Base-by-base conservation (phyloP, 78 protist genomes). In the Dictyostelium citrinum region DNA sequence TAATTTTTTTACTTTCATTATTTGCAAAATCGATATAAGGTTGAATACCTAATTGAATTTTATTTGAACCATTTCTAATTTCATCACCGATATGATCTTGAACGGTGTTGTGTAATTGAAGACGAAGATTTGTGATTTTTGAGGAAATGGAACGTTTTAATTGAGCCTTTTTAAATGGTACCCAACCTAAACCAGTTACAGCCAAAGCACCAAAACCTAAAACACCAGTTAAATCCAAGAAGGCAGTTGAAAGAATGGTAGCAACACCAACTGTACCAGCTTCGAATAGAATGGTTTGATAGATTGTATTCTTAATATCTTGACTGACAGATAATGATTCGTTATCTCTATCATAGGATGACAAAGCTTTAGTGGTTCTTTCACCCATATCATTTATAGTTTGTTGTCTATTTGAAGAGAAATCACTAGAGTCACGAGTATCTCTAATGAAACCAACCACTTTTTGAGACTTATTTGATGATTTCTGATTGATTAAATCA, bases 251-350 rank as follows among this genome's bases (percentile, higher is more conserved):
- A 1, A 88, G 29, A 24, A 88, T 20, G 3, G 93, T 67, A 27
- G 80, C 85, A 14, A 88, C 14, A 78, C 93, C 93, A 67, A 79
- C 93, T 1, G 85, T 77, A 49, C 93, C 93, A 22, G 81, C 51
- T 68, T 88, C 85, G 55, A 88, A 11, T 16, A 83, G 84, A 49
- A 83, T 76, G 2, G 93, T 79, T 43, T 78, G 72, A 49, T 61
- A 88, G 11, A 88, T 49, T 20, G 93, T 43, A 5, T 27, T 68
- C 49, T 82, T 88, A 22, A 88, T 88, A 29, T 88, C 85, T 67
- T 17, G 2, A 11, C 37, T n/a, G n/a, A 88, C 75, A 22, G 43
- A 64, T 2, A 68, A 33, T 0, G 93, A 58, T 68, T 88, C 93
- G 5, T 45, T 39, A 9, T 88, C 85, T 45, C 71, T 76, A 68